These are phyloP conservation scores for Coniochaeta sp. DNA, from an alignment of 2,329 filamentous ascomycete species.

Conservation along the genomic window DNA sequence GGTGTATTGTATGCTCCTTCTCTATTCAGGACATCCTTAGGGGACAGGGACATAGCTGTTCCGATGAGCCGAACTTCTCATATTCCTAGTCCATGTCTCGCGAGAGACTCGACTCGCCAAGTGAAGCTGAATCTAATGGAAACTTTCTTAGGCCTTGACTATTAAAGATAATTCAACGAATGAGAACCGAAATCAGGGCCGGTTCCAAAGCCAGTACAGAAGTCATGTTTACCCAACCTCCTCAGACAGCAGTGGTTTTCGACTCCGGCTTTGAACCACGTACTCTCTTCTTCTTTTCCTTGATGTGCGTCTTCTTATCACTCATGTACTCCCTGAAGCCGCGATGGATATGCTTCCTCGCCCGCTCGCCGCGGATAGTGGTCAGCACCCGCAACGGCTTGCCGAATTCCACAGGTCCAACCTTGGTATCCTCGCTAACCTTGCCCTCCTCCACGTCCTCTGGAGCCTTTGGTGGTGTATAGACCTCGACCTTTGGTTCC, in stretches of 20 bases:
- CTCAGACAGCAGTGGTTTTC: background rate
- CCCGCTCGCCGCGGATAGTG: conserved; percentile 16
- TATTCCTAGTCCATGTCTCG: background rate
- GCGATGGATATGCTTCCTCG: conserved; percentile 13
- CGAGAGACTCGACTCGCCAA: background rate
- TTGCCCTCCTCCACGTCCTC: conserved; percentile 1
- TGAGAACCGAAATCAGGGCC: background rate
- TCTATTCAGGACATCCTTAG: background rate
- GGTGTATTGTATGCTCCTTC: too few relatives aligned
- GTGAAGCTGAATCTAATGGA: background rate
- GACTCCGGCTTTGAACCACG: background rate
- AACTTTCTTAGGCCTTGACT: background rate
- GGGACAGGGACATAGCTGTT: background rate
- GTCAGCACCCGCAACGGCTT: conserved; percentile 16
- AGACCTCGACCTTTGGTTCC: conserved; percentile 9
- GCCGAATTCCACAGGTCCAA: background rate
- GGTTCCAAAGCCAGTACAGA: background rate
- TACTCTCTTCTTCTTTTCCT: conserved; percentile 4
- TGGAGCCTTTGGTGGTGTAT: background rate
- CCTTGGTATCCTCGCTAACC: conserved; percentile 6
- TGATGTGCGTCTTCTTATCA: conserved; percentile 17
- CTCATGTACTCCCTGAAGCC: conserved; percentile 17
- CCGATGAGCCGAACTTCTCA: background rate
- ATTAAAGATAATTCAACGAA: background rate
- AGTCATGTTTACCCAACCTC: background rate